Evolutionary conservation across 495 filamentous ascomycete species (phyloP).

Genomic region (Penicillium cinerascens): DNA sequence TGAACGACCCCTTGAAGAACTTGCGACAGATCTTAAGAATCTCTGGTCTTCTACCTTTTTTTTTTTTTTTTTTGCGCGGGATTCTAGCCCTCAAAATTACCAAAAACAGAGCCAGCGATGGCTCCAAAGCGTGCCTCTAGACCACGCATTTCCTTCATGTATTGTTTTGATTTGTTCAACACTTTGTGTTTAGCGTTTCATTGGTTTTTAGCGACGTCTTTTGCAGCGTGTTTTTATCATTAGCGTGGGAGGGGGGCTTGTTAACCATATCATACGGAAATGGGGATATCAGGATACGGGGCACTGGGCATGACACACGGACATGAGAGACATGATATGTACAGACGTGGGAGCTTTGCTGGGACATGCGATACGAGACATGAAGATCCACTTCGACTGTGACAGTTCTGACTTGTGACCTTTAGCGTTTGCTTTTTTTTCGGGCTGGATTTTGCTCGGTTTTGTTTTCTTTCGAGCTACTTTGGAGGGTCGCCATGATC

Average conservation of each 20-base stretch:
- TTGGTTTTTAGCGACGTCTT: background rate
- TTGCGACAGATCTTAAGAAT: background rate
- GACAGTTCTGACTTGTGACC: slow-evolving; percentile 1
- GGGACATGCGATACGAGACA: slow-evolving; percentile 2
- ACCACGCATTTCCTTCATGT: background rate
- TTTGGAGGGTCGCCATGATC: background rate
- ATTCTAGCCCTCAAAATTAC: background rate
- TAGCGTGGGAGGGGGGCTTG: slow-evolving; percentile 1
- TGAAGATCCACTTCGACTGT: background rate
- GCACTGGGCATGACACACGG: background rate
- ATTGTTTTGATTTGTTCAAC: background rate
- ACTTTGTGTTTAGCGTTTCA: background rate
- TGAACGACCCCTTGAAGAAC: background rate
- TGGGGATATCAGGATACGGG: background rate
- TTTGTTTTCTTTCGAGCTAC: background rate
- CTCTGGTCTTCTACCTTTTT: background rate
- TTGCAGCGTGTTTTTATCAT: slow-evolving; percentile 6
- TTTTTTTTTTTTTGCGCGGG: background rate
- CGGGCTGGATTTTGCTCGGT: slow-evolving; percentile 12
- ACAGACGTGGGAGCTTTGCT: background rate
- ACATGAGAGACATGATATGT: background rate
- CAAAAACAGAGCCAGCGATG: background rate
- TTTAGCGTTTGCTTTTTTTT: slow-evolving; percentile 7
- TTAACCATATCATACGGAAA: background rate
- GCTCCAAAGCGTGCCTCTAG: background rate